Conservation (phyloP, 768 basidiomycete genomes). For the Termitomyces sp. region DNA sequence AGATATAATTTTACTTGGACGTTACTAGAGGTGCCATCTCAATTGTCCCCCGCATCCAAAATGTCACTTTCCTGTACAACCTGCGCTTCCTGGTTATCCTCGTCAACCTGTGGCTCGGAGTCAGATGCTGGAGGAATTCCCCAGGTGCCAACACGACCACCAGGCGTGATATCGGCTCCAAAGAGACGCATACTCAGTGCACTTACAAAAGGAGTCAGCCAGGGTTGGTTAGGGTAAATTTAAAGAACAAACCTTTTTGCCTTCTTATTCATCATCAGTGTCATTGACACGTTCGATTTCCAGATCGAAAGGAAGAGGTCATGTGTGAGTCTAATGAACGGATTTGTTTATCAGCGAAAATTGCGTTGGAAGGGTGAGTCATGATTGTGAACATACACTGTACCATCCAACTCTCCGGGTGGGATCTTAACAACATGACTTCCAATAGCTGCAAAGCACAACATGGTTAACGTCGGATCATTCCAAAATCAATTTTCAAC, state of each 20-base stretch:
- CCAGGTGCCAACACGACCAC: slow-evolving; percentile 28
- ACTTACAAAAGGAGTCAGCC: slow-evolving; percentile 38
- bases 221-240: neutral
- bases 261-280: slow-evolving; percentile 95
- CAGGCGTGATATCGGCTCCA: slow-evolving; percentile 70
- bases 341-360: slow-evolving; percentile 8
- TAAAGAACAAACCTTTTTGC: slow-evolving; percentile 73
- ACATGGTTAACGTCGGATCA: neutral
- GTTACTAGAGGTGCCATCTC: neutral
- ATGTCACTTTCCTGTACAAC: slow-evolving; percentile 16
- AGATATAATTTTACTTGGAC: neutral
- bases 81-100: slow-evolving; percentile 8
- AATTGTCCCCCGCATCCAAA: slow-evolving; percentile 7
- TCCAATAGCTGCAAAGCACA: slow-evolving; percentile 49
- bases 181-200: slow-evolving; percentile 86
- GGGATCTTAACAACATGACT: slow-evolving; percentile 73
- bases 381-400: slow-evolving; percentile 43
- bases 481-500: slow-evolving; percentile 23
- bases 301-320: slow-evolving; percentile 91
- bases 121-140: neutral
- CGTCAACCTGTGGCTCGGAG: slow-evolving; percentile 1
- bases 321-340: slow-evolving; percentile 55
- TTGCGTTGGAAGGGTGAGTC: neutral
- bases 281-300: slow-evolving; percentile 87
- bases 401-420: slow-evolving; percentile 49